These are phyloP conservation scores for Vitis hybrid DNA, from an alignment of 177 flowering plant species.

Conservation along the genomic window DNA sequence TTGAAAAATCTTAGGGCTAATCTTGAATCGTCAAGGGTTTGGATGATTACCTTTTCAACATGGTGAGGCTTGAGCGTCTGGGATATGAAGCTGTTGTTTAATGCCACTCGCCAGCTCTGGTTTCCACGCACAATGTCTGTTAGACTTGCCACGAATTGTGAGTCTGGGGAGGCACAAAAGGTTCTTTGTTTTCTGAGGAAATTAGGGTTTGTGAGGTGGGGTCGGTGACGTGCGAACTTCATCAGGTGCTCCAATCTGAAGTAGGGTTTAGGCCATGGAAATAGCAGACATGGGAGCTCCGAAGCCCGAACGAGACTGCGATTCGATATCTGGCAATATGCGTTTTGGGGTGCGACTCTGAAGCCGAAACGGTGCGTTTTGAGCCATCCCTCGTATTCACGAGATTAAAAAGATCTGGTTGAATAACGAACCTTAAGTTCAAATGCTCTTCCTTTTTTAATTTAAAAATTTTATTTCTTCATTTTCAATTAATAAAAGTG, in stretches of 20 bases:
- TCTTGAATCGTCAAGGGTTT: constrained; percentile 57
- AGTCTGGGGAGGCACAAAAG: constrained; percentile 19
- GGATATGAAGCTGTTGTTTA: constrained; percentile 37
- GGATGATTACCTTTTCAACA: constrained; percentile 58
- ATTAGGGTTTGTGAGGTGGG: constrained; percentile 7
- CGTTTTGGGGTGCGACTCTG: no score
- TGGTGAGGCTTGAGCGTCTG: constrained; percentile 51
- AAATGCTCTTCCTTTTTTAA: no score
- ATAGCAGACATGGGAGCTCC: no score
- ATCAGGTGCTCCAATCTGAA: constrained; percentile 4
- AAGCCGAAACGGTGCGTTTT: no score
- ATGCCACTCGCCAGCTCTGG: constrained; percentile 58
- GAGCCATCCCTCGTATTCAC: no score
- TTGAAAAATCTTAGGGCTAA: constrained; percentile 86
- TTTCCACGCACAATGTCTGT: constrained; percentile 41
- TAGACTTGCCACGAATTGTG: constrained; percentile 29
- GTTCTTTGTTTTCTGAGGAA: constrained; percentile 8
- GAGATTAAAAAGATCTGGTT: no score
- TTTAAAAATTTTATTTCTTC: no score
- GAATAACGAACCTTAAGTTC: no score
- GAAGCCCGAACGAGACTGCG: no score
- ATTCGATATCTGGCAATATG: no score
- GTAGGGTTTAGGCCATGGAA: not conserved
- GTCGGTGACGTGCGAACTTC: constrained; percentile 21
- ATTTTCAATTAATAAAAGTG: no score